Evolutionary conservation across 352 stramenopile species (phyloP), one percentile per base, ranked within the genome.

Genomic region (Thalassiosira gravida): DNA sequence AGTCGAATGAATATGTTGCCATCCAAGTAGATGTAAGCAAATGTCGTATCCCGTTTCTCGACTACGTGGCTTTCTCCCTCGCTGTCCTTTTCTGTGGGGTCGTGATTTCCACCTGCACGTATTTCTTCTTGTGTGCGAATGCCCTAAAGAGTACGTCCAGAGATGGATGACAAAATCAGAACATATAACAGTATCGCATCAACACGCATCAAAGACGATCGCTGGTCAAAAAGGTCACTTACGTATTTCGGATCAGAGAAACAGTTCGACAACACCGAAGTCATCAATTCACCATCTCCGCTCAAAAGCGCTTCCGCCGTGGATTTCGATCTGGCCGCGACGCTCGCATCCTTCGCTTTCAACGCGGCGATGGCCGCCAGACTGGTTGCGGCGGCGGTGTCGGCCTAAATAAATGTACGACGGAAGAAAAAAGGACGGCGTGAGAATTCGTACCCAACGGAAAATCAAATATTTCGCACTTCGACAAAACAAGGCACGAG

Each of bases 231-330:
- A n/a, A n/a, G n/a, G n/a, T n/a, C n/a, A n/a, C n/a, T n/a, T n/a
- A n/a, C 77, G 78, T 90, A 93, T 62, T 83, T 80, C 37, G 79
- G 77, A 81, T 93, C 80, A 13, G 74, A 82, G 32, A 92, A 87
- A 67, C 88, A 93, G 30, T 22, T 75, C 3, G 74, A 65, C 24
- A 92, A 63, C 20, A 88, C 67, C 18, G 62, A 81, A 61, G 77
- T 83, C 72, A 92, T 88, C 7, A 76, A 55, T 44, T 46, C 52
- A 55, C 86, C 88, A 83, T 91, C 82, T 44, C 86, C 88, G 57
- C 83, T 90, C 22, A 92, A 68, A 6, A 93, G 39, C 35, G 56
- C 77, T 52, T 92, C 86, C 44, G 78, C 74, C 2, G 73, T 58
- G 20, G 73, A 55, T 72, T 85, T 76, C 29, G 80, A 74, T 46